Evolutionary conservation across 495 filamentous ascomycete species (phyloP).

Genomic region (Cercophora sp.): DNA sequence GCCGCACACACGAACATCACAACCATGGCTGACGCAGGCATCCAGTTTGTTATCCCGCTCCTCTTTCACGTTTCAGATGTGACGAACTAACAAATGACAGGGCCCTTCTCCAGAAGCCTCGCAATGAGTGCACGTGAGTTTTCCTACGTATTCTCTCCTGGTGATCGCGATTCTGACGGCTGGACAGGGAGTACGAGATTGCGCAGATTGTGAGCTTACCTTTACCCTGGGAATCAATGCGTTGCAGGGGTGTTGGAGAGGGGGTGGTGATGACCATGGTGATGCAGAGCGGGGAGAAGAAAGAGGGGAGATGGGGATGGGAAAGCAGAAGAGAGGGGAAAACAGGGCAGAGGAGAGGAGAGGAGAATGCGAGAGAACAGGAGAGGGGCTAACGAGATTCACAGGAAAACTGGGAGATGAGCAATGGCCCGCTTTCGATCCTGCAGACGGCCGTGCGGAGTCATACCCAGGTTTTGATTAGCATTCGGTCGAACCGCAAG

Average conservation of each 20-base stretch:
- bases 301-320: too few relatives aligned
- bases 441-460: constrained; percentile 86
- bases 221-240: too few relatives aligned
- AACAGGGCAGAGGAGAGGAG: too few relatives aligned
- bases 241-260: too few relatives aligned
- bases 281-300: too few relatives aligned
- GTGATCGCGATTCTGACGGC: not conserved
- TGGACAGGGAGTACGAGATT: constrained; percentile 25
- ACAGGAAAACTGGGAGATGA: constrained; percentile 29
- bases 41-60: constrained; percentile 17
- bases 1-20: not conserved
- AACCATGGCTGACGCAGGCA: constrained; percentile 26
- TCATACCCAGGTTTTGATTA: constrained; percentile 86
- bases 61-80: not conserved
- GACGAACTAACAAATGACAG: constrained; percentile 10
- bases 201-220: constrained; percentile 22
- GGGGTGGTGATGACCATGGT: too few relatives aligned
- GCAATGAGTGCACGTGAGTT: constrained; percentile 31
- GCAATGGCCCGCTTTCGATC: constrained; percentile 56
- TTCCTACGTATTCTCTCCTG: not conserved
- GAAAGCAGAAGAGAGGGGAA: too few relatives aligned
- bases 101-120: constrained; percentile 27
- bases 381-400: not conserved
- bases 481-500: constrained; percentile 88
- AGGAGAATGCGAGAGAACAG: not conserved